Evolutionary conservation across 2,329 filamentous ascomycete genomes (phyloP).

Genomic region (Dactylellina leptospora): DNA sequence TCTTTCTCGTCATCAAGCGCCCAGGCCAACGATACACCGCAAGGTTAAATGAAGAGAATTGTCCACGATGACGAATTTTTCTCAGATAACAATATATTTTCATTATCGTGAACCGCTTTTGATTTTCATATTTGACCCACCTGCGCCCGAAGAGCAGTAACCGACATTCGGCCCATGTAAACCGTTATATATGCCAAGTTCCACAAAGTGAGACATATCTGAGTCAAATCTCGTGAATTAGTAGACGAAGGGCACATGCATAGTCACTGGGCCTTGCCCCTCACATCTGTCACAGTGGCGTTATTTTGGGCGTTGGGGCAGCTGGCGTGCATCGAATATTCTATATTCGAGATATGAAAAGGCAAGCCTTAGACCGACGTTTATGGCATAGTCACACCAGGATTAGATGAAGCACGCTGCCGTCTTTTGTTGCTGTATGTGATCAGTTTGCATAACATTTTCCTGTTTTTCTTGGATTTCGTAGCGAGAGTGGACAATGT

Average conservation of each 20-base stretch:
- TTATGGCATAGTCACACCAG: constrained; percentile 33
- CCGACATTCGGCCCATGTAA: background rate
- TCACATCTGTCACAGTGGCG: constrained; percentile 51
- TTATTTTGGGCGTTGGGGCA: constrained; percentile 26
- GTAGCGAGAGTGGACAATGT: constrained; percentile 33
- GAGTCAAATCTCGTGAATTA: constrained; percentile 39
- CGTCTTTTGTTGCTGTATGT: constrained; percentile 11
- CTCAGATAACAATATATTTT: too few relatives aligned
- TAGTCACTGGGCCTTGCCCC: constrained; percentile 29
- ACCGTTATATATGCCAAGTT: constrained; percentile 41
- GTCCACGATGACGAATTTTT: too few relatives aligned
- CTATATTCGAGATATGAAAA: constrained; percentile 7
- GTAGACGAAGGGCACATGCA: constrained; percentile 32
- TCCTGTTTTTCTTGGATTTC: background rate
- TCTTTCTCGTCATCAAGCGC: too few relatives aligned
- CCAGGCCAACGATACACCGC: too few relatives aligned
- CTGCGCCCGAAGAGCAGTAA: background rate
- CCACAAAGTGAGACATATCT: constrained; percentile 50
- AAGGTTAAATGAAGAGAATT: too few relatives aligned
- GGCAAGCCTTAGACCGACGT: constrained; percentile 13
- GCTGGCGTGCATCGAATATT: constrained; percentile 7
- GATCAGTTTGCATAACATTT: constrained; percentile 13
- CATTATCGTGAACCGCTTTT: background rate
- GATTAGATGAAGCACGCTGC: constrained; percentile 33
- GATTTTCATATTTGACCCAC: background rate